Percentiles rank a stretch among this genome's conserved stretches.
phyloP scores from a whole-genome alignment of 768 basidiomycete genomes.

The Dacryopinax primogenitus region DNA sequence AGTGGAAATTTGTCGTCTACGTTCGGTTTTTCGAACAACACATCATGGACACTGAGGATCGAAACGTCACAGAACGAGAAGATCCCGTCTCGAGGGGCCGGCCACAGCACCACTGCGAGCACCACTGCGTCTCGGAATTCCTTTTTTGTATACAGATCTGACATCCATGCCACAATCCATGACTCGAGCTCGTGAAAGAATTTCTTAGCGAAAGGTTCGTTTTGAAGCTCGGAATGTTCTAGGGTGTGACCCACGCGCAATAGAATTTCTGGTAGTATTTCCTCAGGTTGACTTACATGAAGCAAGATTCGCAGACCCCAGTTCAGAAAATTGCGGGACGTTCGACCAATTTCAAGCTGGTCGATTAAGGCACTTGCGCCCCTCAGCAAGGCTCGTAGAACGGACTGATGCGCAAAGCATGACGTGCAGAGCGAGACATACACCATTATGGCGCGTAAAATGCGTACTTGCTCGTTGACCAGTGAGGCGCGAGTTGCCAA shows the following conservation, averaged over 20 bases:
- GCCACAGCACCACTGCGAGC: not conserved
- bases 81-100: not conserved
- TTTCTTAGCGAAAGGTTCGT: not conserved
- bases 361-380: conserved; percentile 52
- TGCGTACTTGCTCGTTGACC: conserved; percentile 70
- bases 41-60: not conserved
- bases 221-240: not conserved
- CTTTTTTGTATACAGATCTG: not conserved
- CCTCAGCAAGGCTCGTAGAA: conserved; percentile 57
- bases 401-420: conserved; percentile 42
- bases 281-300: not conserved
- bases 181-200: not conserved
- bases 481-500: conserved; percentile 53
- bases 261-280: conserved; percentile 3
- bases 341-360: conserved; percentile 52
- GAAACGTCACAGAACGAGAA: not conserved
- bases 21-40: not conserved
- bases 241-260: conserved; percentile 15
- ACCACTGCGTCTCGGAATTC: not conserved
- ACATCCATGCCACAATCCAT: not conserved
- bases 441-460: conserved; percentile 57
- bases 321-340: conserved; percentile 62
- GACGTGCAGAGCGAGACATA: conserved; percentile 52
- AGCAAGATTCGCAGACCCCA: conserved; percentile 45
- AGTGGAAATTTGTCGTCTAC: not conserved